Percentiles rank a stretch among this genome's conserved stretches.
phyloP scores from a whole-genome alignment of 208 protist genomes.

The Trypanosoma grayi region DNA sequence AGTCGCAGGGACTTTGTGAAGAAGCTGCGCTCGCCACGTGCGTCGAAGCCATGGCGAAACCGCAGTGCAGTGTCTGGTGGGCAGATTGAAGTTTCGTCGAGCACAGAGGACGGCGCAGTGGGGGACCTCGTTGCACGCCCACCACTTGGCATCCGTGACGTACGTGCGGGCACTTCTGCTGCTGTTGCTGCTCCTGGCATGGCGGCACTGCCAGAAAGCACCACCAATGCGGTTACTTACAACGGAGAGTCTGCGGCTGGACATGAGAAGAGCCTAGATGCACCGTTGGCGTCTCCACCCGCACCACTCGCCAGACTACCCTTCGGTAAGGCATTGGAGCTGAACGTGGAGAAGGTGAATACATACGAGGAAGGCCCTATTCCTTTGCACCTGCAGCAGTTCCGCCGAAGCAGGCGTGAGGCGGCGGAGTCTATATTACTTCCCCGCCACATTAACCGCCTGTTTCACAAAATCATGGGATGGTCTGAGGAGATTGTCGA shows the following conservation, averaged over 20 bases:
- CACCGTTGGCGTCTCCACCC: not conserved
- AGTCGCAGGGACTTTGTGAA: conserved; percentile 62
- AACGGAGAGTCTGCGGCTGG: conserved; percentile 1
- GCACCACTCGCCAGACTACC: conserved; percentile 46
- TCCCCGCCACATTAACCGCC: conserved; percentile 82
- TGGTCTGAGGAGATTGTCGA: conserved; percentile 86
- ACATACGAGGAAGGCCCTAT: conserved; percentile 58
- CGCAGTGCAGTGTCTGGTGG: conserved; percentile 42
- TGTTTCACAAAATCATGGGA: conserved; percentile 93
- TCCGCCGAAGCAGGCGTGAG: conserved; percentile 55
- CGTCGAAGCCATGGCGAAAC: conserved; percentile 80
- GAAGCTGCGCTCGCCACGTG: conserved; percentile 73
- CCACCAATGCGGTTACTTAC: not conserved
- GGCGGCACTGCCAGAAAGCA: not conserved
- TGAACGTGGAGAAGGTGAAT: conserved; percentile 69
- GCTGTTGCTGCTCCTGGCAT: conserved; percentile 1
- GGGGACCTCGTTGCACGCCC: conserved; percentile 45
- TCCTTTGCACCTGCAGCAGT: conserved; percentile 70
- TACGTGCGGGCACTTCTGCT: conserved; percentile 15
- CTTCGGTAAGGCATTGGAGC: conserved; percentile 70
- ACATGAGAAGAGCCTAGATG: not conserved
- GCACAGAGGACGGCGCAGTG: conserved; percentile 31
- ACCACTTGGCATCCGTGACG: conserved; percentile 64
- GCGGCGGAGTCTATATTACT: conserved; percentile 74
- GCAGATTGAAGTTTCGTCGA: conserved; percentile 61